Base-by-base conservation (phyloP, 202 grass and related monocot species). In the Panicum hallii region DNA sequence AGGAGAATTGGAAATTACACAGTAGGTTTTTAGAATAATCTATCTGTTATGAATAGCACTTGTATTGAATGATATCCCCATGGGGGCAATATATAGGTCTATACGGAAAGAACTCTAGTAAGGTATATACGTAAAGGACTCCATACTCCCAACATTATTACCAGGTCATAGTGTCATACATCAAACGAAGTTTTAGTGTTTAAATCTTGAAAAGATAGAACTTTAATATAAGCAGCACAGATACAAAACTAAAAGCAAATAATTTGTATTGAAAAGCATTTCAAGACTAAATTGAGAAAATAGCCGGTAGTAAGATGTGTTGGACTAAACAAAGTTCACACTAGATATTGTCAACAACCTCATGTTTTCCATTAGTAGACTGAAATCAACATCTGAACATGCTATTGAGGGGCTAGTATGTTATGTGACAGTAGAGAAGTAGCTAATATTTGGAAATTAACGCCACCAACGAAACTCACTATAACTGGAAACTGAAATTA, bases 381-480 rank as follows among this genome's bases (percentile, higher is more conserved):
- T 26, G 17, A 65, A 20, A 75, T 57, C 63, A 66, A 62, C 36
- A 47, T 64, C 49, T 56, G 46, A 75, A 45, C 34, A 60, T 74
- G 52, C 52, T 61, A 57, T 50, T 13, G 19, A 40, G 62, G 13
- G 13, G 68, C 26, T 66, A 76, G 65, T 32, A 82, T 54, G 34
- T 60, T 32, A 3, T 32, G 32, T 32, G 47, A 46, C 30, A 58
- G 5, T 9, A 48, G 47, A 81, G 10, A 62, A 58, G 11, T 46
- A 82, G 38, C 44, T 50, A 47, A 23, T 66, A 70, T 34, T 84
- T 20, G 16, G 12, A 22, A 72, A 49, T 84, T 83, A 58, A 84
- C 17, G 73, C 41, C 45, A 72, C 36, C n/a, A 53, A 66, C 77
- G 55, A 43, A 85, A 50, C 12, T 16, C 38, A 44, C 26, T 66